These are phyloP conservation scores for Suillus occidentalis DNA, from an alignment of 768 basidiomycete genomes.

Conservation along the genomic window DNA sequence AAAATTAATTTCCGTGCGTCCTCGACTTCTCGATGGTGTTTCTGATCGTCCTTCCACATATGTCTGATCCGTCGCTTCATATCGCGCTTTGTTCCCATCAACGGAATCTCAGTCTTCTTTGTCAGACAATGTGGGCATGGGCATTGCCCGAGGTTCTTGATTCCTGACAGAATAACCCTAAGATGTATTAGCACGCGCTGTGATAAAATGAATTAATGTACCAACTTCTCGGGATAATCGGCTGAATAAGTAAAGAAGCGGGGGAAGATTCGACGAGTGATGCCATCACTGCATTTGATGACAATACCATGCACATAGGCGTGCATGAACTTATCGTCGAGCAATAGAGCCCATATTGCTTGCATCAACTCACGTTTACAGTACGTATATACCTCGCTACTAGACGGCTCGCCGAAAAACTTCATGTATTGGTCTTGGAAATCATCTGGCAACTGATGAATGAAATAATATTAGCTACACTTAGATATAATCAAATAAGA, in stretches of 20 bases:
- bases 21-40: not conserved
- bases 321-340: too few relatives aligned
- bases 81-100: constrained; percentile 13
- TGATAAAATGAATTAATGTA: not conserved
- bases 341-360: too few relatives aligned
- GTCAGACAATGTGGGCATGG: constrained; percentile 21
- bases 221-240: not conserved
- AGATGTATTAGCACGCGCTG: not conserved
- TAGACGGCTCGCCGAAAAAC: too few relatives aligned
- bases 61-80: not conserved
- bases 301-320: too few relatives aligned
- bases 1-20: too few relatives aligned
- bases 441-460: too few relatives aligned
- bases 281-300: not conserved
- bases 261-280: not conserved
- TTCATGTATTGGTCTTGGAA: too few relatives aligned
- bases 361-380: too few relatives aligned
- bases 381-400: too few relatives aligned
- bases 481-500: too few relatives aligned
- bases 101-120: not conserved
- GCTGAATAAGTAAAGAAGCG: not conserved
- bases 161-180: constrained; percentile 19
- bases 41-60: not conserved
- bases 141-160: constrained; percentile 22
- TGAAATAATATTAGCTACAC: too few relatives aligned